Evolutionary conservation across 2,329 filamentous ascomycete species (phyloP).

Genomic region (Piedraia hortae): DNA sequence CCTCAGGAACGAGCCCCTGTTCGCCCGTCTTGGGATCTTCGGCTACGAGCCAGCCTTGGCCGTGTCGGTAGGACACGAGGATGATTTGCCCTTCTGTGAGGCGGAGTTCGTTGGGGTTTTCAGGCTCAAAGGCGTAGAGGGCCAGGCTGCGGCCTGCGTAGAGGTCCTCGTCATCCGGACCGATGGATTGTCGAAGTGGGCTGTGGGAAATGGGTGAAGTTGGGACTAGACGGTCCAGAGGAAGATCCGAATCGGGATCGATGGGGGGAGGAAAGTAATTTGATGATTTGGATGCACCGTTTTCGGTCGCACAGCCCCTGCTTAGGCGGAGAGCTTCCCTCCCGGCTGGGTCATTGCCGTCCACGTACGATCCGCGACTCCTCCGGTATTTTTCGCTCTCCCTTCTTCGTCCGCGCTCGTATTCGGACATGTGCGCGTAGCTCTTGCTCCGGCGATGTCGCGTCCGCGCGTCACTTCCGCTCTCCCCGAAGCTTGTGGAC

Average conservation of each 20-base stretch:
- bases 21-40: conserved; percentile 86
- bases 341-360: conserved; percentile 14
- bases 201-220: conserved; percentile 4
- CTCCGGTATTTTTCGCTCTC: conserved; percentile 29
- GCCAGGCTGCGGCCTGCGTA: conserved; percentile 94
- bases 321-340: conserved; percentile 9
- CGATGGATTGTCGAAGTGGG: conserved; percentile 8
- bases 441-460: conserved; percentile 22
- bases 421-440: conserved; percentile 85
- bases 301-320: too few relatives aligned
- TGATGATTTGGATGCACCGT: too few relatives aligned
- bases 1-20: conserved; percentile 82
- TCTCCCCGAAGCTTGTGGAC: conserved; percentile 11
- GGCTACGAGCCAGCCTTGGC: conserved; percentile 90
- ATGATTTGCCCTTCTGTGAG: conserved; percentile 88
- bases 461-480: conserved; percentile 2
- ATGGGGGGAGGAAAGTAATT: conserved; percentile 3
- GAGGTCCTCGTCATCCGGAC: conserved; percentile 62
- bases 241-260: conserved; percentile 6
- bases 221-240: conserved; percentile 8
- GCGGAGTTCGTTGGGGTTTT: conserved; percentile 89
- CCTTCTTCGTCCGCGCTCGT: conserved; percentile 17
- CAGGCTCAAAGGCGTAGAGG: conserved; percentile 76
- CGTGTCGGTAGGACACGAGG: conserved; percentile 83
- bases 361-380: conserved; percentile 2